These are phyloP conservation scores for Elasticomyces elasticus DNA, from an alignment of 495 filamentous ascomycete genomes.

Conservation along the genomic window DNA sequence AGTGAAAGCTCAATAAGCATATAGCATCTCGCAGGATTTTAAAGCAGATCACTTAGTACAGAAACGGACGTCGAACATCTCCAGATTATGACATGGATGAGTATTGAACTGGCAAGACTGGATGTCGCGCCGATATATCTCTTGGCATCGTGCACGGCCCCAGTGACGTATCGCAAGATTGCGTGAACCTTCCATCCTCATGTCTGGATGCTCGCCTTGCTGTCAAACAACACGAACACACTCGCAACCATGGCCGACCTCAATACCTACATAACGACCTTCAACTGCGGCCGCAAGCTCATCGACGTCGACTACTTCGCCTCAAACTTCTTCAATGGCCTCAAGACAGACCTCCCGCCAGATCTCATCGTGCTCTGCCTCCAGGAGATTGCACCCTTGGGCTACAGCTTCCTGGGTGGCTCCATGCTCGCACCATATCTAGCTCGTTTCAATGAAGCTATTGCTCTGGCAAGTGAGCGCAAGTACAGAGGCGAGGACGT, in stretches of 20 bases:
- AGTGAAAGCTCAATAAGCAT: too few relatives aligned
- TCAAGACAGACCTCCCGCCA: slow-evolving; percentile 36
- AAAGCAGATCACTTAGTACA: too few relatives aligned
- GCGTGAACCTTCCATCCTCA: too few relatives aligned
- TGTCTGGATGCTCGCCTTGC: too few relatives aligned
- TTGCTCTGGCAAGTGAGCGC: slow-evolving; percentile 51
- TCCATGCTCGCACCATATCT: slow-evolving; percentile 70
- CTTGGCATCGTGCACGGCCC: too few relatives aligned
- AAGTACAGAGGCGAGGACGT: not conserved
- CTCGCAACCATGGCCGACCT: slow-evolving; percentile 45
- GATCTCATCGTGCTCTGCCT: slow-evolving; percentile 48
- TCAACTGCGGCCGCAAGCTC: slow-evolving; percentile 70
- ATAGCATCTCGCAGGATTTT: too few relatives aligned
- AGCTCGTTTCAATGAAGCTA: slow-evolving; percentile 51
- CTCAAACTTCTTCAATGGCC: slow-evolving; percentile 58
- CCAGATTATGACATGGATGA: too few relatives aligned
- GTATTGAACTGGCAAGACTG: too few relatives aligned
- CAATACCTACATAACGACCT: slow-evolving; percentile 66
- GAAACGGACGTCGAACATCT: too few relatives aligned
- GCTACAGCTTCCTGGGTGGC: slow-evolving; percentile 77
- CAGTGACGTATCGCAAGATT: too few relatives aligned
- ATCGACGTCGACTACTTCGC: slow-evolving; percentile 58
- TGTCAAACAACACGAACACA: too few relatives aligned
- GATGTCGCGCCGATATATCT: too few relatives aligned
- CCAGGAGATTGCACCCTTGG: slow-evolving; percentile 82